Conservation (phyloP, 2,329 filamentous ascomycete genomes). For the Diaporthe sp. region DNA sequence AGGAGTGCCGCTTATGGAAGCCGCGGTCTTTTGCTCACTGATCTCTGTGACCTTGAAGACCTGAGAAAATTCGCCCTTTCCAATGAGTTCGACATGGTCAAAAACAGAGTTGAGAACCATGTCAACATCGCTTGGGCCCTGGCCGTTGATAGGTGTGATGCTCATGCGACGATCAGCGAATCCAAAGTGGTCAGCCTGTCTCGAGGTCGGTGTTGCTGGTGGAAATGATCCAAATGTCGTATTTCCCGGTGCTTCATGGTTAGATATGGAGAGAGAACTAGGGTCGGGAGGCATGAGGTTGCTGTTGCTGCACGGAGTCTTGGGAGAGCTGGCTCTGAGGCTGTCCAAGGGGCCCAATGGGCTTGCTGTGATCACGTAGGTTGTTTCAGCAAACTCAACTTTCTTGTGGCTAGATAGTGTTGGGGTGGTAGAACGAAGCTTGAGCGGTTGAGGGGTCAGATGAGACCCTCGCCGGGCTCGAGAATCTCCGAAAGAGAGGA, state of each 20-base stretch:
- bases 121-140: slow-evolving; percentile 81
- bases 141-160: slow-evolving; percentile 77
- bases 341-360: slow-evolving; percentile 69
- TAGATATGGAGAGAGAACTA: slow-evolving; percentile 86
- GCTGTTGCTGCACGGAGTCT: slow-evolving; percentile 78
- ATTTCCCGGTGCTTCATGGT: slow-evolving; percentile 44
- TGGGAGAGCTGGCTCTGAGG: slow-evolving; percentile 69
- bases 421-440: slow-evolving; percentile 45
- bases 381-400: slow-evolving; percentile 64
- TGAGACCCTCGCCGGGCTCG: slow-evolving; percentile 49
- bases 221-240: slow-evolving; percentile 55
- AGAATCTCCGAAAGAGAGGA: slow-evolving; percentile 55
- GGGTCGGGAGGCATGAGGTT: slow-evolving; percentile 80
- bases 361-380: slow-evolving; percentile 67
- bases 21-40: slow-evolving; percentile 45
- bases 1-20: slow-evolving; percentile 60
- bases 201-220: slow-evolving; percentile 86
- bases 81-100: slow-evolving; percentile 82
- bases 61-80: slow-evolving; percentile 91
- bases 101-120: slow-evolving; percentile 81
- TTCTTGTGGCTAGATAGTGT: slow-evolving; percentile 47
- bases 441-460: slow-evolving; percentile 47
- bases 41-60: slow-evolving; percentile 81
- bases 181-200: slow-evolving; percentile 67
- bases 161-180: slow-evolving; percentile 69